A percentile compares a stretch with the other conserved stretches of the same genome.
Conservation (phyloP, 2,329 filamentous ascomycete genomes). For the Penicillium glabrum region DNA sequence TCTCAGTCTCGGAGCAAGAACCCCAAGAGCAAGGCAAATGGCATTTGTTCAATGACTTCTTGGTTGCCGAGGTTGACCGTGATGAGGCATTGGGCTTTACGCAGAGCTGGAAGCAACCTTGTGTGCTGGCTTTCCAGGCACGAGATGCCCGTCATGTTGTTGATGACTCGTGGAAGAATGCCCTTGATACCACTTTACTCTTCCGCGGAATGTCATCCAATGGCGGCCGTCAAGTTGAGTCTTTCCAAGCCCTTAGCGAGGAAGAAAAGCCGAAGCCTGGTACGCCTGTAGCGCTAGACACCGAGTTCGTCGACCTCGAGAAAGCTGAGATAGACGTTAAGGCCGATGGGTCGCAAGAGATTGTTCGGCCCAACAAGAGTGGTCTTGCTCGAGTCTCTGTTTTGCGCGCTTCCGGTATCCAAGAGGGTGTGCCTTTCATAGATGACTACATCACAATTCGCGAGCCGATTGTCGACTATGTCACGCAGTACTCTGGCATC, state of each 20-base stretch:
- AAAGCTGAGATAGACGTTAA: slow-evolving; percentile 96
- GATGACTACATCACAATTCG: slow-evolving; percentile 95
- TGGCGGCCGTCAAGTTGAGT: slow-evolving; percentile 39
- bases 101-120: slow-evolving; percentile 87
- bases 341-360: slow-evolving; percentile 87
- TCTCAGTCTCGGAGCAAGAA: slow-evolving; percentile 50
- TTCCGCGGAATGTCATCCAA: slow-evolving; percentile 69
- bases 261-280: slow-evolving; percentile 69
- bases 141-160: slow-evolving; percentile 78
- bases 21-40: slow-evolving; percentile 68
- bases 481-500: slow-evolving; percentile 93
- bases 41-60: slow-evolving; percentile 97
- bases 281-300: slow-evolving; percentile 85
- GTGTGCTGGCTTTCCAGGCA: slow-evolving; percentile 81
- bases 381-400: slow-evolving; percentile 93
- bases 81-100: slow-evolving; percentile 90
- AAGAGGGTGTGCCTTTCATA: slow-evolving; percentile 85
- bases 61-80: slow-evolving; percentile 75
- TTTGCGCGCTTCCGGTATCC: slow-evolving; percentile 71
- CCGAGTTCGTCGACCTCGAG: slow-evolving; percentile 91
- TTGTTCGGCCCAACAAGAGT: slow-evolving; percentile 85
- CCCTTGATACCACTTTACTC: slow-evolving; percentile 79
- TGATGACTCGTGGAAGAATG: slow-evolving; percentile 81
- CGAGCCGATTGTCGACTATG: slow-evolving; percentile 90
- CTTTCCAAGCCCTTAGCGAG: slow-evolving; percentile 37